Conservation (phyloP, 495 filamentous ascomycete genomes). For the Aspergillus taichungensis region DNA sequence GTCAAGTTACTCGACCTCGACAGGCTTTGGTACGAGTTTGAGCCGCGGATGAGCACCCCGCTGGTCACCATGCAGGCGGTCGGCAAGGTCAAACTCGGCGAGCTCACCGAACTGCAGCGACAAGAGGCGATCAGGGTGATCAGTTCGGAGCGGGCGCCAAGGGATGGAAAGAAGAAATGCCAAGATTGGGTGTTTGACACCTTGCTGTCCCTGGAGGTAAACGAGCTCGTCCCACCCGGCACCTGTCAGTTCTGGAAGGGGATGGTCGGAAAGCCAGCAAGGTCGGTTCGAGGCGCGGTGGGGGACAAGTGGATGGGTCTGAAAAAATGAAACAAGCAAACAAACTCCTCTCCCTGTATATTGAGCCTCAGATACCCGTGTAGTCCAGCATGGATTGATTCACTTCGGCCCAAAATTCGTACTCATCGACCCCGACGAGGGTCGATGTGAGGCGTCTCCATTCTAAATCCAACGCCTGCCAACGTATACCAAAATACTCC, state of each 20-base stretch:
- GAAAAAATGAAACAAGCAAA: background rate
- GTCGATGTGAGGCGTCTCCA: constrained; percentile 5
- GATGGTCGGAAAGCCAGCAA: constrained; percentile 11
- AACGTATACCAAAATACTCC: constrained; percentile 9
- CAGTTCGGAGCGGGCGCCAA: constrained; percentile 10
- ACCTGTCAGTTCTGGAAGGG: constrained; percentile 19
- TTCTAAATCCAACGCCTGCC: constrained; percentile 5
- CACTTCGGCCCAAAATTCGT: constrained; percentile 3
- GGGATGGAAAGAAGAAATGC: constrained; percentile 11
- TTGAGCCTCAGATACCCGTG: background rate
- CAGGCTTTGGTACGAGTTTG: constrained; percentile 9
- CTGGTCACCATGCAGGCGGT: constrained; percentile 6
- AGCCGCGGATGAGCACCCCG: constrained; percentile 4
- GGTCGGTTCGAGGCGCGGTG: constrained; percentile 7
- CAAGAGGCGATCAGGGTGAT: constrained; percentile 11
- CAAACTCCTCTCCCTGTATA: background rate
- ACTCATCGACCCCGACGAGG: background rate
- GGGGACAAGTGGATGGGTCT: constrained; percentile 9
- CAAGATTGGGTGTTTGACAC: constrained; percentile 21
- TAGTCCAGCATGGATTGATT: constrained; percentile 6
- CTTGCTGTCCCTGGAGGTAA: constrained; percentile 15
- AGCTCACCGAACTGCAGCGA: constrained; percentile 7
- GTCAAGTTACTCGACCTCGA: constrained; percentile 13
- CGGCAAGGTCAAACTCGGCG: constrained; percentile 8
- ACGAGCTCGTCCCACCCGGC: constrained; percentile 14